Conservation (phyloP, 306 rosid genomes). For the Vachellia pachyceras region DNA sequence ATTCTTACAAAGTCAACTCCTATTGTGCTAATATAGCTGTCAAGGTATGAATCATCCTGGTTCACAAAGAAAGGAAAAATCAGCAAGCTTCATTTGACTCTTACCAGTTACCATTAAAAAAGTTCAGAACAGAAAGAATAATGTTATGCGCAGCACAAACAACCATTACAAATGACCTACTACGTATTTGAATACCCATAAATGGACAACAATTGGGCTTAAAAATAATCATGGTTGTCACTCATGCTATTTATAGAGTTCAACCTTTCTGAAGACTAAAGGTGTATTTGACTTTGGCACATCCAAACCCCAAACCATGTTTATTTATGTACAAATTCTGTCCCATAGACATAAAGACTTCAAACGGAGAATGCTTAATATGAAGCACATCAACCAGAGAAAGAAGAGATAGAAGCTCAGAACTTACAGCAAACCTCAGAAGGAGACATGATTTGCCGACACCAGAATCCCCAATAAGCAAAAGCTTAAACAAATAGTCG, state of each 20-base stretch:
- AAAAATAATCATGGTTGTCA: conserved; percentile 9
- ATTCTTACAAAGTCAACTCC: conserved; percentile 98
- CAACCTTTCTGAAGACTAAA: not conserved
- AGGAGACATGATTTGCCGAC: conserved; percentile 98
- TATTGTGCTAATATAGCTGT: conserved; percentile 99
- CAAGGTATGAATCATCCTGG: conserved; percentile 98
- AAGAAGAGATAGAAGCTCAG: conserved; percentile 19
- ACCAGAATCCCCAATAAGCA: conserved; percentile 98
- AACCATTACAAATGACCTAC: not conserved
- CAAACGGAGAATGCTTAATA: not conserved
- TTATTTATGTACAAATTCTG: not conserved
- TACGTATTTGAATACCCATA: conserved; percentile 15
- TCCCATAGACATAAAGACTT: not conserved
- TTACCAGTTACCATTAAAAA: not conserved
- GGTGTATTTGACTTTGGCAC: not conserved
- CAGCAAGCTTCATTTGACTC: conserved; percentile 12
- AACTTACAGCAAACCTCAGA: conserved; percentile 99
- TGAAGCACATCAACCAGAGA: conserved; percentile 2
- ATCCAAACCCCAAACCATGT: not conserved
- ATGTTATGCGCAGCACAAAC: conserved; percentile 1
- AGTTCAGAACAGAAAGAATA: not conserved
- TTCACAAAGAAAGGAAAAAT: conserved; percentile 27
- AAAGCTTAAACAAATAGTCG: conserved; percentile 95
- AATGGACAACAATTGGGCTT: not conserved
- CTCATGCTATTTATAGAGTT: conserved; percentile 5